Evolutionary conservation across 768 basidiomycete species (phyloP).

Genomic region (Russula virescens): DNA sequence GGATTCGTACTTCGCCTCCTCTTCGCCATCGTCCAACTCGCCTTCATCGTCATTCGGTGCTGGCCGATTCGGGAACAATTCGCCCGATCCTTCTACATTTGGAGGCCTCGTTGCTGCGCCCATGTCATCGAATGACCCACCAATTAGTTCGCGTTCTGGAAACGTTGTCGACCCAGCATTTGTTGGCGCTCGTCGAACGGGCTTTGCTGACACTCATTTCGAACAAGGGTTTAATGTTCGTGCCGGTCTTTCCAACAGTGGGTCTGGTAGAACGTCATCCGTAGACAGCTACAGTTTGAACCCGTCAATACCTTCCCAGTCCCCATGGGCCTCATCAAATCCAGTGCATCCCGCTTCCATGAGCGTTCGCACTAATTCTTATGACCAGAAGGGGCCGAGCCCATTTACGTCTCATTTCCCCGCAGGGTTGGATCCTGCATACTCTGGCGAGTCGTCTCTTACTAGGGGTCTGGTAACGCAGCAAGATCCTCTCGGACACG

Average conservation of each 20-base stretch:
- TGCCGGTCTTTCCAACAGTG: conserved; percentile 9
- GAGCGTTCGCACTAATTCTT: conserved; percentile 10
- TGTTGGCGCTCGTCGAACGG: conserved; percentile 12
- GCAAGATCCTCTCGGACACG: conserved; percentile 16
- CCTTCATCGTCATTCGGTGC: conserved; percentile 68
- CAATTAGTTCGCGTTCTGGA: conserved; percentile 16
- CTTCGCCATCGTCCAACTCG: conserved; percentile 59
- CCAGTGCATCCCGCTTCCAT: conserved; percentile 7
- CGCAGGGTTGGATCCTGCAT: conserved; percentile 14
- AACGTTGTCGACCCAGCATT: conserved; percentile 12
- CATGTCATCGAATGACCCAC: conserved; percentile 21
- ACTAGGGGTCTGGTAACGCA: conserved; percentile 10
- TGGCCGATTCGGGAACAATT: conserved; percentile 56
- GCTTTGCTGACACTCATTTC: conserved; percentile 17
- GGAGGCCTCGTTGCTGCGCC: conserved; percentile 41
- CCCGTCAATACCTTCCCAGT: conserved; percentile 14
- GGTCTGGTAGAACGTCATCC: conserved; percentile 12
- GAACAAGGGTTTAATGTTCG: conserved; percentile 20
- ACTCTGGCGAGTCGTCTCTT: conserved; percentile 14
- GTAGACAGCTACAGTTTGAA: conserved; percentile 18
- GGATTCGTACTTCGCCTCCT: conserved; percentile 50
- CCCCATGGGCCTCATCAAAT: conserved; percentile 14
- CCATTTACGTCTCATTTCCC: conserved; percentile 13
- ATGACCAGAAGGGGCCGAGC: conserved; percentile 17
- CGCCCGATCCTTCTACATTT: conserved; percentile 61